Percentiles rank a stretch among this genome's conserved stretches.
Evolutionary conservation across 306 rosid genomes (phyloP).

Genomic region (Fagus crenata): DNA sequence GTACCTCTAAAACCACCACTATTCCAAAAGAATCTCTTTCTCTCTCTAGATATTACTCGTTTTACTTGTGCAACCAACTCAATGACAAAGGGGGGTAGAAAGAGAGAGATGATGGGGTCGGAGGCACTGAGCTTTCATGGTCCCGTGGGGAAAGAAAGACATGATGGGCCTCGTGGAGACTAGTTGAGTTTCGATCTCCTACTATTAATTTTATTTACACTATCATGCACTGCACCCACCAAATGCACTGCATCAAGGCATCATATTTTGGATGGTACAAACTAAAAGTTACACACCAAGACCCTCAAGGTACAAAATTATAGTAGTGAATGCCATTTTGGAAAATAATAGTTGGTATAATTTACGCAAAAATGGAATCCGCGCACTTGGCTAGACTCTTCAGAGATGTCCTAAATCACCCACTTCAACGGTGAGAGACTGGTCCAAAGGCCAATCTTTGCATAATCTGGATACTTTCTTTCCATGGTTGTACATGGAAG

Average conservation of each 20-base stretch:
- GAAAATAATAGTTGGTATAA: background rate
- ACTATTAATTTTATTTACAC: background rate
- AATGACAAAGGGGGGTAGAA: conserved; percentile 32
- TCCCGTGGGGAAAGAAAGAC: conserved; percentile 26
- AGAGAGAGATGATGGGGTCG: conserved; percentile 52
- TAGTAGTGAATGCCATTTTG: background rate
- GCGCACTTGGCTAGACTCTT: background rate
- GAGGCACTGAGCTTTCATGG: conserved; percentile 63
- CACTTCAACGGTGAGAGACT: background rate
- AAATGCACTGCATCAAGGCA: background rate
- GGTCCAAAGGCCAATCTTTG: background rate
- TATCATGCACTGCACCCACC: background rate
- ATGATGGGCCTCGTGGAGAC: conserved; percentile 19
- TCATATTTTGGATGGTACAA: background rate
- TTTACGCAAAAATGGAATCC: background rate
- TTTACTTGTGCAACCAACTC: conserved; percentile 47
- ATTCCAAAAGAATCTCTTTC: conserved; percentile 9
- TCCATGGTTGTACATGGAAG: background rate
- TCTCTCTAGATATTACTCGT: conserved; percentile 17
- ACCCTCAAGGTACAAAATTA: background rate
- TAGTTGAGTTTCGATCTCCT: background rate
- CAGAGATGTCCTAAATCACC: too few relatives aligned
- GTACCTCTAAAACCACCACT: conserved; percentile 47
- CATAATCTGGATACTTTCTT: background rate
- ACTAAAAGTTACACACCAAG: background rate